Evolutionary conservation across 345 rosid species (phyloP), one percentile per base, ranked within the genome.

Genomic region (Melastoma malabathricum): DNA sequence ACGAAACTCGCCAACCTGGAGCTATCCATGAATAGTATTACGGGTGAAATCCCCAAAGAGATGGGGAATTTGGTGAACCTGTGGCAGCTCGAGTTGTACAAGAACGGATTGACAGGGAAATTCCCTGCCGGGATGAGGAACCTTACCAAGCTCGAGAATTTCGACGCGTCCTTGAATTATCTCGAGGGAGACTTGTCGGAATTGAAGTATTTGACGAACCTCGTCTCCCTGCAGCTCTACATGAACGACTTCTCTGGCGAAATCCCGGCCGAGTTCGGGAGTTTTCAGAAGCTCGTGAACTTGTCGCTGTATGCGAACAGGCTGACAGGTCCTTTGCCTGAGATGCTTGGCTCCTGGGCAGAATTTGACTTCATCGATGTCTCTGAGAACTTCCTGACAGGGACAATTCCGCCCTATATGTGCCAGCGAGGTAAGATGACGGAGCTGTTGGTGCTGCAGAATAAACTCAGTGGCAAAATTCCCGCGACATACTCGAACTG

Each of bases 401-500:
- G 98, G 44, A 59, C 81, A 3, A 75, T 90, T 58, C 98, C 98
- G 0, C 85, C 96, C 0, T 66, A 84, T 48, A 90, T 90, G 96
- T 90, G 98, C 70, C 82, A 84, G 65, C 58, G 59, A 20, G 93
- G 96, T 48, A 72, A 70, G 49, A 82, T 86, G 98, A 74, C 0
- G 55, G 50, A 8, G 55, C 71, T 90, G 43, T 79, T 90, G 7
- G 44, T 90, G 61, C 77, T 90, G 0, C 87, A 82, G 47, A 90
- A 90, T 75, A 75, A 64, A 15, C 60, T 90, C 39, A 70, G 93
- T 0, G 98, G 96, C 6, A 75, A 76, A 19, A 86, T 90, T 54
- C 96, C 98, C 0, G 65, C 70, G 1, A 64, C 67, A 8, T 90
- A 90, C 31, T 83, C 71, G 0, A 78, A 64, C 50, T 90, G 98